These are phyloP conservation scores for Diplodia corticola DNA, from an alignment of 2,329 filamentous ascomycete genomes.

Conservation along the genomic window DNA sequence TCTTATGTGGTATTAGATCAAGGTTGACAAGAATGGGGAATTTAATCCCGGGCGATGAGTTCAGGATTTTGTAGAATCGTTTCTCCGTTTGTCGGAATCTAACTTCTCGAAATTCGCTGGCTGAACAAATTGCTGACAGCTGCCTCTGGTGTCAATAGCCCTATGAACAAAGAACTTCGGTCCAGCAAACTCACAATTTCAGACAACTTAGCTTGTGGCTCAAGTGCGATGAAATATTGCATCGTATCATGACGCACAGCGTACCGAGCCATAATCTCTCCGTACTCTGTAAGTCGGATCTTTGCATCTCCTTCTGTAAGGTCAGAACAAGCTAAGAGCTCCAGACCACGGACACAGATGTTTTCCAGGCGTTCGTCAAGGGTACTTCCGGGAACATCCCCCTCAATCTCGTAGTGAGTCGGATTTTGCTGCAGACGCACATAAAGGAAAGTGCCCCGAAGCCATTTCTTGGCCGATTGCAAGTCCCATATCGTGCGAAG, in stretches of 20 bases:
- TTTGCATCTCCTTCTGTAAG: conserved; percentile 54
- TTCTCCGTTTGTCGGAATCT: conserved; percentile 71
- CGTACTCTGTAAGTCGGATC: conserved; percentile 69
- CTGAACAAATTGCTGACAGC: conserved; percentile 67
- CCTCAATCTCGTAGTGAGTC: conserved; percentile 65
- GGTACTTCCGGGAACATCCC: conserved; percentile 49
- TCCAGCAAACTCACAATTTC: conserved; percentile 62
- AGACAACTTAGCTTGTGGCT: conserved; percentile 57
- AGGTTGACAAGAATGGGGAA: conserved; percentile 71
- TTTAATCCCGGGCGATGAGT: conserved; percentile 66
- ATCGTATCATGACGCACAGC: conserved; percentile 80
- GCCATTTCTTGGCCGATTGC: conserved; percentile 69
- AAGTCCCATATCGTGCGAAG: conserved; percentile 69
- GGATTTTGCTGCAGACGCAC: conserved; percentile 73
- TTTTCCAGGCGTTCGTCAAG: conserved; percentile 66
- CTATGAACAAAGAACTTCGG: not conserved
- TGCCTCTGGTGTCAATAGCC: conserved; percentile 35
- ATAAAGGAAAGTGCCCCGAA: conserved; percentile 74
- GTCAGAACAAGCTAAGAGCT: conserved; percentile 59
- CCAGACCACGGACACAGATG: conserved; percentile 70
- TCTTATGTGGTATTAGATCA: conserved; percentile 68
- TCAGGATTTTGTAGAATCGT: conserved; percentile 68
- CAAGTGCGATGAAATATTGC: conserved; percentile 60
- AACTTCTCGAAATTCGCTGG: conserved; percentile 71
- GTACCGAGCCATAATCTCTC: conserved; percentile 79